These are phyloP conservation scores for Alternaria sp. DNA, from an alignment of 2,329 filamentous ascomycete species.

Conservation along the genomic window DNA sequence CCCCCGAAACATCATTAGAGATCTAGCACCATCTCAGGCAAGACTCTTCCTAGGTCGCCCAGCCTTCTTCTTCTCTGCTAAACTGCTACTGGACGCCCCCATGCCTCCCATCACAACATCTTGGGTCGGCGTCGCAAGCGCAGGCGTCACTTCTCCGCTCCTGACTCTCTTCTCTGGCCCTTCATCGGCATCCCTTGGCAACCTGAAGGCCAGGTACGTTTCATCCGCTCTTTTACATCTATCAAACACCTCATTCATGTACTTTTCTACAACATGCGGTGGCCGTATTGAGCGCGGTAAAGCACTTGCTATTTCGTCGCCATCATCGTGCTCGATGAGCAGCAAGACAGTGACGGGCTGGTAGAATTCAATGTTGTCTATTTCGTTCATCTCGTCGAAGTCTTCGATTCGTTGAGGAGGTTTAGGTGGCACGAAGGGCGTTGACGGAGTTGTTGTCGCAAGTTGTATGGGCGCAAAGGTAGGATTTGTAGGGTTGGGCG, in stretches of 20 bases:
- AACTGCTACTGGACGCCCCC: conserved; percentile 7
- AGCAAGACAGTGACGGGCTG: conserved; percentile 76
- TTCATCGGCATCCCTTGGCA: conserved; percentile 57
- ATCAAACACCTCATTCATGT: conserved; percentile 60
- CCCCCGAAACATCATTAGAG: not conserved
- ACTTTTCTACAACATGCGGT: conserved; percentile 48
- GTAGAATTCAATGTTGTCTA: conserved; percentile 60
- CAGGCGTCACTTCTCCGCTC: conserved; percentile 34
- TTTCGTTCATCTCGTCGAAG: conserved; percentile 57
- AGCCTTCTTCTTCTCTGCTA: conserved; percentile 34
- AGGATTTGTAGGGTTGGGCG: conserved; percentile 14
- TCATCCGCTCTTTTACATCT: conserved; percentile 64
- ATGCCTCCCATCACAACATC: conserved; percentile 28
- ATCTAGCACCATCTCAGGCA: conserved; percentile 4
- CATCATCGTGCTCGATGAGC: conserved; percentile 60
- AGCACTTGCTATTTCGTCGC: conserved; percentile 57
- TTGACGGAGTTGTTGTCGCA: conserved; percentile 17
- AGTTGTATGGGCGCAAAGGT: conserved; percentile 25
- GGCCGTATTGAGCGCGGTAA: conserved; percentile 65
- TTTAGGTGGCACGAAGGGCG: conserved; percentile 38
- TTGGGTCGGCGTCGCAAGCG: conserved; percentile 25
- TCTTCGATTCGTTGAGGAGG: conserved; percentile 48
- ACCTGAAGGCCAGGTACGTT: conserved; percentile 63
- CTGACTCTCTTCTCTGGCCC: conserved; percentile 24
- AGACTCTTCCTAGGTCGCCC: conserved; percentile 40